Percentiles rank a stretch among this genome's conserved stretches.
These are phyloP conservation scores for Fraxinus sp. DNA, from an alignment of 305 asterid genomes.

Conservation along the genomic window DNA sequence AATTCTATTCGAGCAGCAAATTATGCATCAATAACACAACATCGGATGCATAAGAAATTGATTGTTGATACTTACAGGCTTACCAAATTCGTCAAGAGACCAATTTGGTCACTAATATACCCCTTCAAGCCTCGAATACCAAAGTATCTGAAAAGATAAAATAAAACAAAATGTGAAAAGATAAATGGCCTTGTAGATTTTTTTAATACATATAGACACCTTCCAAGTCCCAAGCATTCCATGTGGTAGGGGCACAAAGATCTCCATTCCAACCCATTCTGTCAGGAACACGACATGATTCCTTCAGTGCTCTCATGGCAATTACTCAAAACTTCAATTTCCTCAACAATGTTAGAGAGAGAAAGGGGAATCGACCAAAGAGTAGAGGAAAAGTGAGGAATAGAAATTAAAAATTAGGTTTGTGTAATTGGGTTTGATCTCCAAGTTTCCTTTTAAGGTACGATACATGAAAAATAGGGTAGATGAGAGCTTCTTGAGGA, in stretches of 20 bases:
- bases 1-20: slow-evolving; percentile 9
- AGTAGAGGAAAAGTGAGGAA: neutral
- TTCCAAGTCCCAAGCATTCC: slow-evolving; percentile 93
- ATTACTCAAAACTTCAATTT: slow-evolving; percentile 21
- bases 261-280: slow-evolving; percentile 99
- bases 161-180: neutral
- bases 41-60: neutral
- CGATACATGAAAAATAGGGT: too few relatives aligned
- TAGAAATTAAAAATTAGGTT: too few relatives aligned
- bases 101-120: slow-evolving; percentile 65
- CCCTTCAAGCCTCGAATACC: slow-evolving; percentile 97
- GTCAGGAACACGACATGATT: slow-evolving; percentile 80
- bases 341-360: slow-evolving; percentile 17
- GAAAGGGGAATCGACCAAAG: neutral
- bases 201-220: neutral
- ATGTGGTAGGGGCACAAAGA: slow-evolving; percentile 91
- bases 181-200: neutral
- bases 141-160: slow-evolving; percentile 59
- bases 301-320: slow-evolving; percentile 88
- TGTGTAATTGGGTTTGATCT: too few relatives aligned
- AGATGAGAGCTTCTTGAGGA: too few relatives aligned
- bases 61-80: slow-evolving; percentile 78
- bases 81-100: slow-evolving; percentile 79
- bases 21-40: slow-evolving; percentile 13
- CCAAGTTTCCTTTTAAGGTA: too few relatives aligned